Conservation (phyloP, 495 filamentous ascomycete genomes). For the Aspergillus asperescens region DNA sequence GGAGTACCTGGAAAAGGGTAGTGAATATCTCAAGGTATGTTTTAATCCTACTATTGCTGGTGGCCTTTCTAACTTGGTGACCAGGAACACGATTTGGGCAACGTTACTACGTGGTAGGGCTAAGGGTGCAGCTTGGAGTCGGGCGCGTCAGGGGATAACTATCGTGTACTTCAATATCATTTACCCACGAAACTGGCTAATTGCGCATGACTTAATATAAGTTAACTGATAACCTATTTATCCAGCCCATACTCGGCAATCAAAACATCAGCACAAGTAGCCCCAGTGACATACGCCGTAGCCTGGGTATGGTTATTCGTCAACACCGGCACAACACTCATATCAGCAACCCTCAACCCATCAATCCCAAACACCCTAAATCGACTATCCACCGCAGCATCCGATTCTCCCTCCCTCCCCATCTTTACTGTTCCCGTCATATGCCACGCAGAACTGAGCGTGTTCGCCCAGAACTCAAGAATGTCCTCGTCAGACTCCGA, state of each 20-base stretch:
- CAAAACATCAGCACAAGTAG: constrained; percentile 2
- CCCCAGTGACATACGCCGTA: constrained; percentile 20
- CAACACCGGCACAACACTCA: constrained; percentile 59
- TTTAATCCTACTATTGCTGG: not conserved
- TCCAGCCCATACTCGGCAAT: constrained; percentile 11
- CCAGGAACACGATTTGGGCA: constrained; percentile 79
- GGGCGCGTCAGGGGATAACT: not conserved
- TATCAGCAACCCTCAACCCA: constrained; percentile 55
- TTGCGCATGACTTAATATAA: too few relatives aligned
- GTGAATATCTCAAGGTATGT: constrained; percentile 76
- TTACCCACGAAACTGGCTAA: too few relatives aligned
- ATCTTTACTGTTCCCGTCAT: constrained; percentile 60
- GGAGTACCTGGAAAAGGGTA: constrained; percentile 80
- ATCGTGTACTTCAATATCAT: too few relatives aligned
- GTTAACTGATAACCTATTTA: too few relatives aligned
- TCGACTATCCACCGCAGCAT: constrained; percentile 50
- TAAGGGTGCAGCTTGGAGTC: not conserved
- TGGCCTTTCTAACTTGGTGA: constrained; percentile 9
- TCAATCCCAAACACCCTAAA: constrained; percentile 54
- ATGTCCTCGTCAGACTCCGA: constrained; percentile 53
- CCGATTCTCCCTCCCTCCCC: constrained; percentile 43
- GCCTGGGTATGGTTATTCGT: constrained; percentile 39
- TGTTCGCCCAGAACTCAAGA: constrained; percentile 42
- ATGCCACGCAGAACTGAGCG: constrained; percentile 41
- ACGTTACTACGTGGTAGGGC: constrained; percentile 42